Percentiles rank a stretch among this genome's conserved stretches.
phyloP scores from a whole-genome alignment of 2,329 filamentous ascomycete species.

The Graphilbum ipis-grandicollis region DNA sequence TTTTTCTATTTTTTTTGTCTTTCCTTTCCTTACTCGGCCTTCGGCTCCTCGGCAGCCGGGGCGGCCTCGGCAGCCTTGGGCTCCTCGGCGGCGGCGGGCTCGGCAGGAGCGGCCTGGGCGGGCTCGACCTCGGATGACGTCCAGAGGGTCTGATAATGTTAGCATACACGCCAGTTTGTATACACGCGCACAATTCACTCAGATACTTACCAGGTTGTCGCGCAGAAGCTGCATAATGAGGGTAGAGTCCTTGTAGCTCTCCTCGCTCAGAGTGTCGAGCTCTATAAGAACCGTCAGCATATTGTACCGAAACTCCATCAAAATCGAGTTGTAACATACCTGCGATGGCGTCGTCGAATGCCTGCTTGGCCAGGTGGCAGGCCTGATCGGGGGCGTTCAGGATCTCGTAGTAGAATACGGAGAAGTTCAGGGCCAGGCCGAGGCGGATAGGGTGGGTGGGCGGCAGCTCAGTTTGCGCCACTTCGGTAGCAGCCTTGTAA shows the following conservation, averaged over 20 bases:
- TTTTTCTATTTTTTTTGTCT: slow-evolving; percentile 45
- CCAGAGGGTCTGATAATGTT: slow-evolving; percentile 66
- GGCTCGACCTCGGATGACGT: slow-evolving; percentile 96
- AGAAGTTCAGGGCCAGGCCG: slow-evolving; percentile 87
- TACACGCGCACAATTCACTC: too few species aligned
- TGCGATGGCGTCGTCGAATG: slow-evolving; percentile 92
- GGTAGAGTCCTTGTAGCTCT: slow-evolving; percentile 98
- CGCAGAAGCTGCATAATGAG: slow-evolving; percentile 97
- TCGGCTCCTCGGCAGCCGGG: slow-evolving; percentile 45
- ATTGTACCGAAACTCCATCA: too few species aligned
- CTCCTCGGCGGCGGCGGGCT: slow-evolving; percentile 37
- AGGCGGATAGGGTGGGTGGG: slow-evolving; percentile 89
- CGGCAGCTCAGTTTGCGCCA: slow-evolving; percentile 74
- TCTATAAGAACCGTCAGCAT: slow-evolving; percentile 43
- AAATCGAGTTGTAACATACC: slow-evolving; percentile 18
- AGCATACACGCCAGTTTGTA: too few species aligned
- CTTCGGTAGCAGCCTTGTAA: slow-evolving; percentile 87
- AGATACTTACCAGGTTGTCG: slow-evolving; percentile 72
- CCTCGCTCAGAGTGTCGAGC: slow-evolving; percentile 91
- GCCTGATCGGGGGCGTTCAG: slow-evolving; percentile 96
- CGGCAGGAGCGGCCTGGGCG: slow-evolving; percentile 35
- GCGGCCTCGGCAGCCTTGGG: slow-evolving; percentile 36
- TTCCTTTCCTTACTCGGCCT: slow-evolving; percentile 51
- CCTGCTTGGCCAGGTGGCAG: slow-evolving; percentile 93
- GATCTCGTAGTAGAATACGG: slow-evolving; percentile 99